Percentiles rank a stretch among this genome's conserved stretches.
Evolutionary conservation across 768 basidiomycete species (phyloP).

Genomic region (Hygrophoropsis aurantiaca): DNA sequence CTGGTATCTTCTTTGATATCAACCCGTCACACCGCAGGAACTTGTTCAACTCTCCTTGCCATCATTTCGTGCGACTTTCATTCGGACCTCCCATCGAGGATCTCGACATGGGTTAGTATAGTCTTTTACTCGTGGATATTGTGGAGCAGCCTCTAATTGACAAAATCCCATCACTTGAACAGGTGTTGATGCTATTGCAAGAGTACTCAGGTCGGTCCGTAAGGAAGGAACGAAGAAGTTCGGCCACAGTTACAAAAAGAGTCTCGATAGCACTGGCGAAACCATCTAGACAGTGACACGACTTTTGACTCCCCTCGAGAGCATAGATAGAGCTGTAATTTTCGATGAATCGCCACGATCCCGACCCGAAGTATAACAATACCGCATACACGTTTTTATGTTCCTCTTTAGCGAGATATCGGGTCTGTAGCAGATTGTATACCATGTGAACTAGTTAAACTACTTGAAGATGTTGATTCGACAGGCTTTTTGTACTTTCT

Average conservation of each 20-base stretch:
- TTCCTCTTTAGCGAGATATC: no score
- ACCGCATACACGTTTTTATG: no score
- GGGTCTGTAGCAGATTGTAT: no score
- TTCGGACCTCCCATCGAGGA: slow-evolving; percentile 82
- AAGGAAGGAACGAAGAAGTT: slow-evolving; percentile 59
- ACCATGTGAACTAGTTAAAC: no score
- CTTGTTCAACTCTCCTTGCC: slow-evolving; percentile 87
- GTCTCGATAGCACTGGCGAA: slow-evolving; percentile 36
- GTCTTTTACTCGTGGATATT: not conserved
- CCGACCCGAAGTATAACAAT: no score
- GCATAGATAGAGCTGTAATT: no score
- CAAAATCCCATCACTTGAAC: not conserved
- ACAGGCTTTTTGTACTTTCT: no score
- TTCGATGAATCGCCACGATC: no score
- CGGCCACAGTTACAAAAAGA: slow-evolving; percentile 72
- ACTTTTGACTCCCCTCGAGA: no score
- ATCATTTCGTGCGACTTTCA: slow-evolving; percentile 84
- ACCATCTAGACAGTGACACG: slow-evolving; percentile 23
- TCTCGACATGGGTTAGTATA: slow-evolving; percentile 65
- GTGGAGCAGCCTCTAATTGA: slow-evolving; percentile 1
- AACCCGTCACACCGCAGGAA: slow-evolving; percentile 80
- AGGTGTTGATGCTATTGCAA: slow-evolving; percentile 85
- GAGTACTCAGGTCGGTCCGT: slow-evolving; percentile 70
- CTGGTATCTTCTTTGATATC: slow-evolving; percentile 89
- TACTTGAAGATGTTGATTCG: no score